Evolutionary conservation across 2,329 filamentous ascomycete species (phyloP), one percentile per base, ranked within the genome.

Genomic region (Hypoxylon sp.): DNA sequence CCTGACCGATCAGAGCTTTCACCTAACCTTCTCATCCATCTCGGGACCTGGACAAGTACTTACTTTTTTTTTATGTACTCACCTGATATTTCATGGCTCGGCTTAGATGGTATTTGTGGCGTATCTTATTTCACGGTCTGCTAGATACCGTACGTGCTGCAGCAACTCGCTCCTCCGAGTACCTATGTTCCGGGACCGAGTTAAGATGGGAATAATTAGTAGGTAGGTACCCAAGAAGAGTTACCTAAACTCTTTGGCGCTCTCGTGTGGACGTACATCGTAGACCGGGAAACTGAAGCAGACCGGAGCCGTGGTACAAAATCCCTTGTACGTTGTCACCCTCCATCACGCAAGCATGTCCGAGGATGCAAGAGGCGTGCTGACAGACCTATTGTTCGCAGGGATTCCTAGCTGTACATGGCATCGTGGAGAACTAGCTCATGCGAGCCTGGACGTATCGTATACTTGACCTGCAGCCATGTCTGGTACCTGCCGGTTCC

Each of bases 341-440:
- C 57, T 45, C 51, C 49, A 51, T 29, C 45, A 54, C 53, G 60
- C 54, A 60, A 29, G 38, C 51, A 20, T 47, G 19, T 50, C 57
- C 51, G 54, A 63, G 55, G 54, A 48, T 45, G 51, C 49, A 47
- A 57, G 37, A 45, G 45, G 55, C 51, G 17, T 36, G 43, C 56
- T 59, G 49, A 45, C 50, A 53, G 52, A 49, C 50, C 53, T 51
- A 45, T 51, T 59, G 41, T 43, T 55, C 44, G 43, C 62, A 62
- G 56, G 65, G 64, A 38, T 65, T 36, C 12, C 37, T 58, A 51
- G 57, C 61, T 57, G 48, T 54, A 59, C 63, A 47, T 44, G 45
- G 44, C 54, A 55, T 37, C 43, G 50, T 53, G 54, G 51, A 57
- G 56, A 60, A 55, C 46, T 44, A 36, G 55, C 42, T 42, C 36